These are phyloP conservation scores for Oleoguttula mirabilis DNA, from an alignment of 495 filamentous ascomycete genomes.

Conservation along the genomic window DNA sequence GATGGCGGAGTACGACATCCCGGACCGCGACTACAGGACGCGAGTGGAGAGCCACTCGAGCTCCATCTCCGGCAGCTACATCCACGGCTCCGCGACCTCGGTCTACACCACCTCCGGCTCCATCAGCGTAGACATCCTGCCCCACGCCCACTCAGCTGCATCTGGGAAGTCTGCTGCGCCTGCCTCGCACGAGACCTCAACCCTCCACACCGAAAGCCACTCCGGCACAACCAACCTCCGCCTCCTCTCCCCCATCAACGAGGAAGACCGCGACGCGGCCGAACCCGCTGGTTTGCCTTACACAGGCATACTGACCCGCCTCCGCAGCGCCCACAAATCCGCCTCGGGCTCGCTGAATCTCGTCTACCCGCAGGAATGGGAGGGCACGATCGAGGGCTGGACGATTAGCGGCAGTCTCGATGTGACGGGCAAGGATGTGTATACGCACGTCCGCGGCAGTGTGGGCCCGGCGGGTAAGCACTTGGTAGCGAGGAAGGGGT, in stretches of 20 bases:
- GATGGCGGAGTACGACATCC: slow-evolving; percentile 12
- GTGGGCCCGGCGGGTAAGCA: slow-evolving; percentile 3
- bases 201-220: slow-evolving; percentile 17
- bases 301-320: slow-evolving; percentile 8
- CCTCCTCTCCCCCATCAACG: slow-evolving; percentile 15
- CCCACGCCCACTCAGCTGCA: slow-evolving; percentile 9
- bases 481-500: slow-evolving; percentile 2
- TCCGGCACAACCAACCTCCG: slow-evolving; percentile 19
- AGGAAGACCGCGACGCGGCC: not conserved
- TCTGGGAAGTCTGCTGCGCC: no score
- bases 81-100: slow-evolving; percentile 23
- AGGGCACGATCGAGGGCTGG: slow-evolving; percentile 17
- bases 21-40: slow-evolving; percentile 25
- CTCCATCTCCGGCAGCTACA: slow-evolving; percentile 22
- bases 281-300: not conserved
- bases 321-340: slow-evolving; percentile 21
- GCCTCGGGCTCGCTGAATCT: slow-evolving; percentile 21
- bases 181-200: no score
- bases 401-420: slow-evolving; percentile 2
- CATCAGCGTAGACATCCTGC: slow-evolving; percentile 22
- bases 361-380: slow-evolving; percentile 28
- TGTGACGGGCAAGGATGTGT: slow-evolving; percentile 3
- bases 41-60: slow-evolving; percentile 16
- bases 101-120: slow-evolving; percentile 19
- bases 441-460: not conserved